Evolutionary conservation across 192 early-diverging fungal genomes (phyloP), one percentile per base, ranked within the genome.

Genomic region (Backusella sp.): DNA sequence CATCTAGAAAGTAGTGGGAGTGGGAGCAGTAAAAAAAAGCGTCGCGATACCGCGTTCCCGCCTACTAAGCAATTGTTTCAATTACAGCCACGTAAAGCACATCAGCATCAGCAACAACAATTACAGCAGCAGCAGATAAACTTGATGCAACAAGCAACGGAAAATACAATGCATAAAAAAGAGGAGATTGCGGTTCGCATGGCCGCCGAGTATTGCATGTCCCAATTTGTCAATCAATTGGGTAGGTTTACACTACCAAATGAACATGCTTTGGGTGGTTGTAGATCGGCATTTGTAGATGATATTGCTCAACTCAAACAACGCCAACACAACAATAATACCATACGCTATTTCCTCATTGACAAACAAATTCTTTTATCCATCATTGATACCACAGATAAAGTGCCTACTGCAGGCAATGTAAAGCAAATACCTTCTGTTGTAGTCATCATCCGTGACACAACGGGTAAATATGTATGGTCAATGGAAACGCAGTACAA

Each of bases 381-480:
- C 5, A 81, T 94, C 35, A 78, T 93, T n/a, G 93, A 95, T 68
- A 39, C 76, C 12, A 74, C 69, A 4, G 62, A 66, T 19, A 19
- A 39, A 26, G 36, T 39, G 17, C 44, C 34, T 1, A 71, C 19
- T 41, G 26, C 26, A 28, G 46, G 36, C 1, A 65, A 76, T 17
- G 6, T 19, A 4, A 81, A 70, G 34, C 69, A 69, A 5, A 68
- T 70, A 28, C 91, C 91, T 9, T 79, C 85, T 65, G 74, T 93
- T 49, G 84, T 89, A 3, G 70, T 90, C 1, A 83, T 92, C 1
- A 75, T 93, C 68, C 85, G 94, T 49, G 92, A 95, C 72, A 80
- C 89, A 8, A 90, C 84, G 21, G 94, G 94, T 28, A 90, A 87
- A 74, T 92, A 91, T 74, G 88, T 89, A 0, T 95, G 92, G 92